These are phyloP conservation scores for Begonia loranthoides DNA, from an alignment of 306 rosid species.

Conservation along the genomic window DNA sequence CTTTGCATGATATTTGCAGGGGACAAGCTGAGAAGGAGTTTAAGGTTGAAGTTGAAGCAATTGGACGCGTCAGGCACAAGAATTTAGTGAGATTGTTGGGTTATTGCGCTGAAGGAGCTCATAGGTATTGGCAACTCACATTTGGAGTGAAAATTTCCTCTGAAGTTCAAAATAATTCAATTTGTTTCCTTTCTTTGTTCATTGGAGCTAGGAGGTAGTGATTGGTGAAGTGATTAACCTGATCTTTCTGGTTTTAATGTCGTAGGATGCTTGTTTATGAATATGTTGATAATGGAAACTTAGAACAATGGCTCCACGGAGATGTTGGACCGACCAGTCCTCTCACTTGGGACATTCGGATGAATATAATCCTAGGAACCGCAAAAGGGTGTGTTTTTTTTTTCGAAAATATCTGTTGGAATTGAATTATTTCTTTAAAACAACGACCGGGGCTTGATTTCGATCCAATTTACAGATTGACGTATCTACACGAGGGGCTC, in stretches of 20 bases:
- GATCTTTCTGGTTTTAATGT: too few relatives aligned
- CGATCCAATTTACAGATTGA: constrained; percentile 16
- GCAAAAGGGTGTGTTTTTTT: constrained; percentile 37
- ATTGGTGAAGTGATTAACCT: too few relatives aligned
- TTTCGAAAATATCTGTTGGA: too few relatives aligned
- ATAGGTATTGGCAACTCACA: constrained; percentile 17
- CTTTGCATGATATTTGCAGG: constrained; percentile 13
- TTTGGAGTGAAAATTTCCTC: too few relatives aligned
- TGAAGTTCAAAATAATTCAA: neutral
- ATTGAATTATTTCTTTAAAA: too few relatives aligned
- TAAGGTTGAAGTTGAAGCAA: constrained; percentile 59
- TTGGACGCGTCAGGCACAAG: constrained; percentile 59
- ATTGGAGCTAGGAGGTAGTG: neutral
- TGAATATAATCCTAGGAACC: constrained; percentile 43
- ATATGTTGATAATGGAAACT: constrained; percentile 48
- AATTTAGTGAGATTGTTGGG: constrained; percentile 53
- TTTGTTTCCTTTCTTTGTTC: neutral
- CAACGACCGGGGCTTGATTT: too few relatives aligned
- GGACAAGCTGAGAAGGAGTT: constrained; percentile 66
- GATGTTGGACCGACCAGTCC: constrained; percentile 42
- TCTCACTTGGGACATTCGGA: constrained; percentile 44
- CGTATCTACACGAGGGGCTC: constrained; percentile 54
- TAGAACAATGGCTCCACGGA: constrained; percentile 60
- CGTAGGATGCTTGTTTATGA: constrained; percentile 51
- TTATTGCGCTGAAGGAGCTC: constrained; percentile 59